Base-by-base conservation (phyloP, 768 basidiomycete genomes). In the Cubamyces lactineus region DNA sequence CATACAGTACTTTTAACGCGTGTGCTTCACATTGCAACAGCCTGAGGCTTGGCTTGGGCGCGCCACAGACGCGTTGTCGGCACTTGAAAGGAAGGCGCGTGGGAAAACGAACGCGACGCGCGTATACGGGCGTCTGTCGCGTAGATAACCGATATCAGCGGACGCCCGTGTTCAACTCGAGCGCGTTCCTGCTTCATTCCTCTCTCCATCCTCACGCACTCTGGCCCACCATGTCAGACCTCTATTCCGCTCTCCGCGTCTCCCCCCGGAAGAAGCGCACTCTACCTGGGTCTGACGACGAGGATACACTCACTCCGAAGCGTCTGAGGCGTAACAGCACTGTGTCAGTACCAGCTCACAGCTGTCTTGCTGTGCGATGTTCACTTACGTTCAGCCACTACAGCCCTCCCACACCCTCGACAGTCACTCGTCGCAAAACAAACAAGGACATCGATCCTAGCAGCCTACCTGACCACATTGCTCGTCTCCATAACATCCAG, bases 201-300 rank as follows among this genome's bases (percentile, higher is more conserved):
- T 61, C 52, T 59, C 39, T 71, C 47, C 23, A 30, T 61, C 65
- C 63, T 59, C 49, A 59, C 51, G 62, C 61, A 61, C 56, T 40
- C 21, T 17, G 13, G 46, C 5, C 49, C 59, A 64, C 64, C 17
- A 83, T 89, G 87, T 82, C 86, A 17, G 82, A 84, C 68, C 73
- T 88, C 15, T 89, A 88, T 71, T 75, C 84, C 43, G 74, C 83
- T 16, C 81, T 92, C 23, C 77, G 80, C 47, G 76, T 91, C 51
- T 90, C 89, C 39, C 89, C 88, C 0, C 81, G 72, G 68, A 92
- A 91, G 78, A 90, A 87, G 73, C 84, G 91, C 57, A 75, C 75
- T 56, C 77, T 80, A 39, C 72, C 81, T 23, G 78, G 78, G 59
- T 77, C 78, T 50, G 78, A 82, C 63, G 85, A 86, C 66, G 83